Evolutionary conservation across 2,329 filamentous ascomycete species (phyloP).

Genomic region (Aspergillus pseudoviridinutans): DNA sequence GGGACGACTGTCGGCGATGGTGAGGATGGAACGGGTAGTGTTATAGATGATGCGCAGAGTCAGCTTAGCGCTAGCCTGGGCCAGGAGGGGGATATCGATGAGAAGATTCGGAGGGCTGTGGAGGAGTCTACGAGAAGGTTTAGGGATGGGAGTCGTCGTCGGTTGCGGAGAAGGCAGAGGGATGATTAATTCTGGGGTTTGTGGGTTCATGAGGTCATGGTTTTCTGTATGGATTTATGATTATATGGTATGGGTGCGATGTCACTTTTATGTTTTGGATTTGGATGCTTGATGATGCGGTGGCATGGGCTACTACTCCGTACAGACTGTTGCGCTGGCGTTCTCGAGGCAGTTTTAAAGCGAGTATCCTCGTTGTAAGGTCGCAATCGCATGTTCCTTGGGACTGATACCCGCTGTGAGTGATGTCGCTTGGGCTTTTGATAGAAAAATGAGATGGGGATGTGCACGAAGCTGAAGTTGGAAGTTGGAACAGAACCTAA

Average conservation of each 20-base stretch:
- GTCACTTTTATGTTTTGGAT: background rate
- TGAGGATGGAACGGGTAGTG: constrained; percentile 41
- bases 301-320: background rate
- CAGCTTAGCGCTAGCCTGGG: background rate
- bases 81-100: constrained; percentile 31
- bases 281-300: background rate
- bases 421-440: constrained; percentile 6
- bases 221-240: background rate
- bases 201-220: background rate
- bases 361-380: background rate
- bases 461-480: background rate
- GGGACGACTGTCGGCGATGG: constrained; percentile 43
- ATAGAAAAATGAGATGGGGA: constrained; percentile 1
- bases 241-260: background rate
- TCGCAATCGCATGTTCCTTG: background rate
- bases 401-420: background rate
- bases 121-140: constrained; percentile 29
- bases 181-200: constrained; percentile 2
- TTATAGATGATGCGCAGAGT: constrained; percentile 33
- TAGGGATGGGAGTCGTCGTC: constrained; percentile 15
- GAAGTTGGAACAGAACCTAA: constrained; percentile 10
- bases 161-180: constrained; percentile 10
- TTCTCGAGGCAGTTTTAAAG: background rate
- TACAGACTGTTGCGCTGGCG: background rate
- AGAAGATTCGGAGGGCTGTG: constrained; percentile 28